Base-by-base conservation (phyloP, 163 green algal genomes). In the Coccomyxa subellipsoidea region DNA sequence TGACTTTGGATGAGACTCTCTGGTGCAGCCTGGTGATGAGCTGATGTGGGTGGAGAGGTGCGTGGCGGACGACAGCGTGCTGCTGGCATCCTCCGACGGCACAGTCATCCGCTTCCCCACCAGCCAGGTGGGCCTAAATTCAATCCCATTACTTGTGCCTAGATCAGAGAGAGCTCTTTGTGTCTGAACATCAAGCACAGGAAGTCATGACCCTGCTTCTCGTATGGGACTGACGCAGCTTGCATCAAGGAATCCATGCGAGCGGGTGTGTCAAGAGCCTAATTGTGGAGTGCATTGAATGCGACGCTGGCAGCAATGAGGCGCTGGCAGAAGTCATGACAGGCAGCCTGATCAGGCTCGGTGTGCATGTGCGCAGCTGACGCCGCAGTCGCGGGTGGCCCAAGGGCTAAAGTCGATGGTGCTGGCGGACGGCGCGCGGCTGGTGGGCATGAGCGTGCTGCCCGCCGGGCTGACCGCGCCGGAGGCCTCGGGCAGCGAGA, bases 361-460 rank as follows among this genome's bases (percentile, higher is more conserved):
- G 47, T 59, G 47, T 59, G 4, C 23, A 18, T 59, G 47, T 73
- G 66, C 6, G 66, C 66, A 73, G 66, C 2, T 73, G 66, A 32
- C 6, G 66, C 29, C 66, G 29, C 27, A 32, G 4, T 73, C 66
- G 29, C 31, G 66, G 66, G 6, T 34, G 27, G 27, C 7, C 18
- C 27, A 36, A 1, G 66, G 38, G 6, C 4, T 86, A n/a, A 81
- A 90, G 82, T 81, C 80, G 27, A 92, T 92, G 79, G 83, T 79
- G 66, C 47, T 94, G 15, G 80, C 81, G 18, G 38, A 87, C 4
- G 85, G 81, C 0, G 85, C 87, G 76, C 36, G 72, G 2, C 18
- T 96, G 15, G 86, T 92, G 53, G 88, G 85, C 27, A 92, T 95
- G 90, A 87, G 88, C 72, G 80, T 93, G 47, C 81, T 94, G 72